Evolutionary conservation across 768 basidiomycete species (phyloP), one percentile per base, ranked within the genome.

Genomic region (Pilatotrama ljubarskyi): DNA sequence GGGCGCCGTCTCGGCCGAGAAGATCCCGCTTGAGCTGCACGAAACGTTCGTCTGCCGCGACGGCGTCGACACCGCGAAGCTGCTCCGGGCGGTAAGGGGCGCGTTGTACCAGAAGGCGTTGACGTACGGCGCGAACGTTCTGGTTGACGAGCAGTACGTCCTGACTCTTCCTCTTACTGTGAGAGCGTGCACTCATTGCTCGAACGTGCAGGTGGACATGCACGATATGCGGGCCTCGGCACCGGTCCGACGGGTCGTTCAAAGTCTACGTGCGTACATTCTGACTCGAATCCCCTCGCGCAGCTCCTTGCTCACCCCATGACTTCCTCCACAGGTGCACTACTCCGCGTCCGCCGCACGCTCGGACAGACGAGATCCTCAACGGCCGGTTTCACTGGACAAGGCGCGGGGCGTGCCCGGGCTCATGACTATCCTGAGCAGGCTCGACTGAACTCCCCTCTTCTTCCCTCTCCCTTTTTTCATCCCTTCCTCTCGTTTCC

Each of bases 81-180:
- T 91, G 14, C 73, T 91, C 49, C 74, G 85, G 13, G 81, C 78
- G 5, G 81, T 84, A 26, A 79, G 87, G 47, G 71, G 74, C 2
- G 72, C 74, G 41, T 69, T 90, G 55, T 66, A 85, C 51, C 80
- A 84, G 59, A 75, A 77, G 55, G 83, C 83, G 15, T 73, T 76
- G 52, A 63, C 68, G 9, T 63, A 81, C 18, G 86, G 83, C 15
- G 84, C 80, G 3, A 86, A 85, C 65, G 83, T 82, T 1, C 77
- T 91, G 54, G 80, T 86, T 2, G 83, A 90, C 41, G 90, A 91
- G 68, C 77, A 81, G 90, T 90, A 68, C 46, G 88, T 83, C 44
- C 32, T 51, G n/a, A n/a, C 6, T 37, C 49, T 36, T n/a, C n/a
- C n/a, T 35, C 59, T 15, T 6, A 59, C 37, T 40, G 51, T 15